Evolutionary conservation across 768 basidiomycete genomes (phyloP), one percentile per base, ranked within the genome.

Genomic region (Leucocoprinus sp.): DNA sequence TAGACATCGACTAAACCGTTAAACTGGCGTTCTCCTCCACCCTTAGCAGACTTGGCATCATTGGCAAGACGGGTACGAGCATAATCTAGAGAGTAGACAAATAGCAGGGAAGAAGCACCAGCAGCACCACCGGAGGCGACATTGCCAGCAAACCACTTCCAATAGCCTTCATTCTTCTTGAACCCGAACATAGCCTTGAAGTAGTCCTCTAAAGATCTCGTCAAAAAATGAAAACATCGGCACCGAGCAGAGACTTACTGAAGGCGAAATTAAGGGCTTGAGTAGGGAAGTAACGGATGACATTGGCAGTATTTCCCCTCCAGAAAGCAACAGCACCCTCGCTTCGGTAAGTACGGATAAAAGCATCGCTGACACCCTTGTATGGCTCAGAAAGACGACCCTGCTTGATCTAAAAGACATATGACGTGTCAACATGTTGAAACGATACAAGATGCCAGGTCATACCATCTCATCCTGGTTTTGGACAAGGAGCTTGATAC

Each of bases 201-300:
- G 78, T 93, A 93, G 60, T 93, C 91, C 91, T 93, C 88, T 87
- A 62, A 43, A 51, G 38, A 18, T 24, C 9, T 26, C 6, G 58
- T 57, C 37, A 52, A 49, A 49, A 12, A 17, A 4, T 1, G 11
- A 21, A 12, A 29, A 3, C 19, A 11, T 2, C 3, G 4, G 9
- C 14, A 43, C 2, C 27, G 15, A 9, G 28, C 38, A 49, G 39
- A 55, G 33, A 80, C 92, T 57, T 57, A 96, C 89, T 98, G 86
- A 97, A 98, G 65, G 95, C 95, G 61, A 99, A 98, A 88, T 99
- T 99, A 59, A 98, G 72, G 31, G 96, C 96, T 68, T 99, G 95
- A 48, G 96, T 99, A 42, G 96, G 96, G 92, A 99, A 99, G 87
- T 99, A 99, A 66, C 96, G 93, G 74, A 99, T 96, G 71, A 99